These are phyloP conservation scores for Atalantia buxifolia DNA, from an alignment of 345 rosid genomes.

Conservation along the genomic window DNA sequence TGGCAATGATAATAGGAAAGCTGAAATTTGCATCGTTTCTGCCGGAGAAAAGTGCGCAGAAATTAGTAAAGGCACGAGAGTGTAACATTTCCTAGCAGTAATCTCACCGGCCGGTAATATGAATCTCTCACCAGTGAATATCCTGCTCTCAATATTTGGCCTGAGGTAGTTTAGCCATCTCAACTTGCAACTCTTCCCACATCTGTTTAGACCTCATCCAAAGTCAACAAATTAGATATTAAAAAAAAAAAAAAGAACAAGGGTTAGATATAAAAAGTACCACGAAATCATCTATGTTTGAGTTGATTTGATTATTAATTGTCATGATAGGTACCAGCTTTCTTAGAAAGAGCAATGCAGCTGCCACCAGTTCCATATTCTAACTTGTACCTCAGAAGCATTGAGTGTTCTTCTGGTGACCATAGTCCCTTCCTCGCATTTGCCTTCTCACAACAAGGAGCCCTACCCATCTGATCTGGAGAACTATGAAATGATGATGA, in stretches of 20 bases:
- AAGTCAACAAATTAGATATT: background rate
- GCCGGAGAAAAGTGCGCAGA: no score
- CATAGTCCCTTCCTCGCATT: slow-evolving; percentile 95
- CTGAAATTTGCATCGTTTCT: no score
- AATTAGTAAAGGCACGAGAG: no score
- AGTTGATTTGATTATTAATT: no score
- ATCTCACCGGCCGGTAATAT: no score
- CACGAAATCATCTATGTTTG: background rate
- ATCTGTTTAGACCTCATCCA: slow-evolving; percentile 64
- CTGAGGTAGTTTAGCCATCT: slow-evolving; percentile 96
- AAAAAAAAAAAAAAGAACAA: background rate
- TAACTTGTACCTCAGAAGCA: slow-evolving; percentile 74
- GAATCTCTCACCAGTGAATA: slow-evolving; percentile 53
- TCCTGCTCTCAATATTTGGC: slow-evolving; percentile 89
- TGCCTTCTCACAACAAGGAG: slow-evolving; percentile 96
- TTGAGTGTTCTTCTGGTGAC: slow-evolving; percentile 91
- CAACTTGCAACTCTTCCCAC: slow-evolving; percentile 94
- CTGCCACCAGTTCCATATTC: slow-evolving; percentile 82
- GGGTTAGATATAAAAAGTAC: no score
- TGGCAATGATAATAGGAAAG: no score
- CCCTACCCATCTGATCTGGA: slow-evolving; percentile 61
- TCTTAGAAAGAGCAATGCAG: slow-evolving; percentile 88
- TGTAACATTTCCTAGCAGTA: no score
- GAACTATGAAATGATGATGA: no score
- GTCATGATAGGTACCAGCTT: slow-evolving; percentile 55